Evolutionary conservation across 495 filamentous ascomycete species (phyloP).

Genomic region (Neurospora sp.): DNA sequence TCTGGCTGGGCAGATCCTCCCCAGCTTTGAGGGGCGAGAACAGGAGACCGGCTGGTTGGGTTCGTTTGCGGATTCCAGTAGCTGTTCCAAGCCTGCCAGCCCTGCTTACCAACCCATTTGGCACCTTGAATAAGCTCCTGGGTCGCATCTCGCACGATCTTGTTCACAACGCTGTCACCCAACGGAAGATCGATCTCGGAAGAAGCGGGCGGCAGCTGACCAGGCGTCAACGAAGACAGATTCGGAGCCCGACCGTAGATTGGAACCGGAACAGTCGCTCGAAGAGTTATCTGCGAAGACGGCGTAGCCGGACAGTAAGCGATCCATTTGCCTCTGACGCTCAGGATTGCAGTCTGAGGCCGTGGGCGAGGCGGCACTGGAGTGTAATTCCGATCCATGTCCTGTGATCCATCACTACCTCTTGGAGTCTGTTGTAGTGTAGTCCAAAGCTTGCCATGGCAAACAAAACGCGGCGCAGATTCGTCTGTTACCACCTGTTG

Average conservation of each 20-base stretch:
- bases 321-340: conserved; percentile 72
- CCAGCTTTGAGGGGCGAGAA: conserved; percentile 21
- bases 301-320: conserved; percentile 70
- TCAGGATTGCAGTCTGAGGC: conserved; percentile 55
- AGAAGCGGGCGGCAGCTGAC: conserved; percentile 62
- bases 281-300: conserved; percentile 58
- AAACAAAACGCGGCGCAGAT: conserved; percentile 41
- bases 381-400: conserved; percentile 29
- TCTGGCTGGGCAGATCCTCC: conserved; percentile 25
- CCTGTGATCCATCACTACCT: conserved; percentile 35
- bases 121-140: conserved; percentile 87
- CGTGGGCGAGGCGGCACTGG: conserved; percentile 27
- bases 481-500: conserved; percentile 28
- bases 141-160: conserved; percentile 75
- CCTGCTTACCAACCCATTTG: conserved; percentile 77
- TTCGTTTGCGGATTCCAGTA: conserved; percentile 60
- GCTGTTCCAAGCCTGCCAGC: conserved; percentile 75
- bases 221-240: conserved; percentile 57
- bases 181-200: conserved; percentile 70
- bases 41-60: conserved; percentile 31
- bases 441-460: conserved; percentile 80
- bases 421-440: conserved; percentile 48
- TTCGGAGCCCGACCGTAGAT: conserved; percentile 50
- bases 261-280: conserved; percentile 43
- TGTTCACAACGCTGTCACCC: conserved; percentile 71